phyloP scores from a whole-genome alignment of 805 yeast species.

The Cyberlindnera americana region DNA sequence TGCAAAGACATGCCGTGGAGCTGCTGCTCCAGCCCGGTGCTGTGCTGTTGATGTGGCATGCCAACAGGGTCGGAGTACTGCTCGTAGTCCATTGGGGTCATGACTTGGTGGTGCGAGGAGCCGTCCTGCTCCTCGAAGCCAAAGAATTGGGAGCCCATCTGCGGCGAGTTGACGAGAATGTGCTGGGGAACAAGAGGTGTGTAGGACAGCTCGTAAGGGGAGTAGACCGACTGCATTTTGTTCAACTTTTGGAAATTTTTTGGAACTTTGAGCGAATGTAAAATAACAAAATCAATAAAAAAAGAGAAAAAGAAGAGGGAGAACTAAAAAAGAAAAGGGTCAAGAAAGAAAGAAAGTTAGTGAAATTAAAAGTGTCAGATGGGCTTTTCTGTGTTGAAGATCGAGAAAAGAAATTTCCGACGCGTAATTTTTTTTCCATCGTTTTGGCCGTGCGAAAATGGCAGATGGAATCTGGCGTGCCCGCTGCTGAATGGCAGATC shows the following conservation, averaged over 20 bases:
- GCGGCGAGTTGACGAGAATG: constrained; percentile 24
- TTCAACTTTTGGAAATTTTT: too few relatives aligned
- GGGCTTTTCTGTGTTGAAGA: too few relatives aligned
- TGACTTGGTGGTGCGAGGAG: background rate
- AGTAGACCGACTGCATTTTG: constrained; percentile 25
- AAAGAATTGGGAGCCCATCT: constrained; percentile 14
- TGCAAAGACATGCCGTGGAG: constrained; percentile 7
- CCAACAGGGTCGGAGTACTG: constrained; percentile 9
- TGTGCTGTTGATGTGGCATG: constrained; percentile 1
- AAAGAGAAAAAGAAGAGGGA: background rate
- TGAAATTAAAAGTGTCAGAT: too few relatives aligned
- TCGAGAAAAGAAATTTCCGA: constrained; percentile 1
- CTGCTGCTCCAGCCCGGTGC: constrained; percentile 5
- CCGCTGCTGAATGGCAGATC: too few relatives aligned
- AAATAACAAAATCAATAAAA: background rate
- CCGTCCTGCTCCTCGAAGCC: constrained; percentile 7
- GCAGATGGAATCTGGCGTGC: too few relatives aligned
- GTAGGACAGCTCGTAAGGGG: constrained; percentile 24
- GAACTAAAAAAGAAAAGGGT: background rate
- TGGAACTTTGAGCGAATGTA: too few relatives aligned
- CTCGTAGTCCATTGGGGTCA: constrained; percentile 9
- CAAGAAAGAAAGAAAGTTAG: too few relatives aligned
- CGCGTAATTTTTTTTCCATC: constrained; percentile 4
- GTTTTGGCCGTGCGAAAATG: too few relatives aligned
- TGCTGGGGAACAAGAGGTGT: constrained; percentile 27